Conservation (phyloP, 1,284 basidiomycete species). For the Melampsora americana region DNA sequence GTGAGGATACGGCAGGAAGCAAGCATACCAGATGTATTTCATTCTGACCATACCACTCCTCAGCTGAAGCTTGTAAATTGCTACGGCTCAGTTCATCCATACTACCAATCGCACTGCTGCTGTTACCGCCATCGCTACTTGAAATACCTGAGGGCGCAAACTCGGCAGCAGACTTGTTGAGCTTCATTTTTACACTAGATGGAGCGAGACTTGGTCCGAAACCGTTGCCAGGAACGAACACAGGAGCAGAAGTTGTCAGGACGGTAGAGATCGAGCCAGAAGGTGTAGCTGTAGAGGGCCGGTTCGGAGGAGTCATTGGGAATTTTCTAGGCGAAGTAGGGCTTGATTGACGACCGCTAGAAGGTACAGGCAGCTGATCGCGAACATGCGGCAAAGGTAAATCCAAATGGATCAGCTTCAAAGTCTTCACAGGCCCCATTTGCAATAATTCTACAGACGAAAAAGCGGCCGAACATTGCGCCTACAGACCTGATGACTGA, state of each 20-base stretch:
- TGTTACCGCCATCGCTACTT: slow-evolving; percentile 36
- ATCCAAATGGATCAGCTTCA: neutral
- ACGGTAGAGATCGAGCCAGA: slow-evolving; percentile 13
- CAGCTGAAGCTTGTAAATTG: slow-evolving; percentile 4
- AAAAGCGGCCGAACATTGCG: neutral
- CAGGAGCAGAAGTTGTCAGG: slow-evolving; percentile 39
- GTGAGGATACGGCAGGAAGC: neutral
- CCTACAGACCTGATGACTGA: slow-evolving; percentile 31
- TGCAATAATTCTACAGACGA: too few relatives aligned
- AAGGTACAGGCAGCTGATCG: slow-evolving; percentile 4
- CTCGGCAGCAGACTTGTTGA: slow-evolving; percentile 41
- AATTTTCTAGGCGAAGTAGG: slow-evolving; percentile 40
- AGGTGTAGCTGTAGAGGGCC: slow-evolving; percentile 33
- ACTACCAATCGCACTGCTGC: neutral
- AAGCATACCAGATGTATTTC: slow-evolving; percentile 6
- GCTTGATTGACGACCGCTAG: slow-evolving; percentile 37
- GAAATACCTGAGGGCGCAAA: slow-evolving; percentile 41
- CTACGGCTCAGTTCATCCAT: neutral
- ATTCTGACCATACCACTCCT: slow-evolving; percentile 7
- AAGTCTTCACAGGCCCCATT: neutral
- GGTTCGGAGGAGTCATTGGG: slow-evolving; percentile 22
- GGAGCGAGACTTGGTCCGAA: neutral
- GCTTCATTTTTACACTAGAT: slow-evolving; percentile 18
- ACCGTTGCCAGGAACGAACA: slow-evolving; percentile 30
- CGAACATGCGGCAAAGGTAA: neutral